phyloP scores from a whole-genome alignment of 306 rosid species.

The Ochetophila trinervis region DNA sequence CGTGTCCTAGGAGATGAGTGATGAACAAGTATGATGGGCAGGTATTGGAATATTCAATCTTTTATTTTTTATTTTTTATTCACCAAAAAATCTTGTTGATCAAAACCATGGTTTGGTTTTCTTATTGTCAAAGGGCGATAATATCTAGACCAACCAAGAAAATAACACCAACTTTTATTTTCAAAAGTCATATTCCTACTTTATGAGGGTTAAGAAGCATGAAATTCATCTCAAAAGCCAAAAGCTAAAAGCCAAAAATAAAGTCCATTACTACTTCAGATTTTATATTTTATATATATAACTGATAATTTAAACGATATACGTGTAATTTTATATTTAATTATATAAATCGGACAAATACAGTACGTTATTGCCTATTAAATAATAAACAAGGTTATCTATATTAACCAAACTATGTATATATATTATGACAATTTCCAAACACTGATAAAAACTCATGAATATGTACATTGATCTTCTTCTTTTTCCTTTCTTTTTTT shows the following conservation, averaged over 20 bases:
- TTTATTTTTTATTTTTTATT: too few relatives aligned
- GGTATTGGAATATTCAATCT: background rate
- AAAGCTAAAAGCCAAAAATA: slow-evolving; percentile 1
- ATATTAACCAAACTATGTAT: too few relatives aligned
- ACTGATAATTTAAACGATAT: too few relatives aligned
- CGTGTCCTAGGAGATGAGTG: too few relatives aligned
- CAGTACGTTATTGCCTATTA: too few relatives aligned
- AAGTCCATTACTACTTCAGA: too few relatives aligned
- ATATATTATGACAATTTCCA: too few relatives aligned
- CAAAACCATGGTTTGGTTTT: background rate
- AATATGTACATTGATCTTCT: background rate
- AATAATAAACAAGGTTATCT: too few relatives aligned
- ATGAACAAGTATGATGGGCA: background rate
- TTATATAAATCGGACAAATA: too few relatives aligned
- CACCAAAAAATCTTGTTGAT: background rate
- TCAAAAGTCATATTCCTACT: background rate
- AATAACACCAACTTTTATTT: background rate
- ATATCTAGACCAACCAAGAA: background rate
- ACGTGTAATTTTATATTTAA: too few relatives aligned
- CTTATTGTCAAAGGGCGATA: background rate
- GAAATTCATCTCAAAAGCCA: background rate
- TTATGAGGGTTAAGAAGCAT: background rate
- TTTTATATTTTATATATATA: too few relatives aligned
- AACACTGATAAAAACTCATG: background rate
- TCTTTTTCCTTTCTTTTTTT: background rate